Evolutionary conservation across 495 filamentous ascomycete species (phyloP), one percentile per base, ranked within the genome.

Genomic region (Neurospora discreta): DNA sequence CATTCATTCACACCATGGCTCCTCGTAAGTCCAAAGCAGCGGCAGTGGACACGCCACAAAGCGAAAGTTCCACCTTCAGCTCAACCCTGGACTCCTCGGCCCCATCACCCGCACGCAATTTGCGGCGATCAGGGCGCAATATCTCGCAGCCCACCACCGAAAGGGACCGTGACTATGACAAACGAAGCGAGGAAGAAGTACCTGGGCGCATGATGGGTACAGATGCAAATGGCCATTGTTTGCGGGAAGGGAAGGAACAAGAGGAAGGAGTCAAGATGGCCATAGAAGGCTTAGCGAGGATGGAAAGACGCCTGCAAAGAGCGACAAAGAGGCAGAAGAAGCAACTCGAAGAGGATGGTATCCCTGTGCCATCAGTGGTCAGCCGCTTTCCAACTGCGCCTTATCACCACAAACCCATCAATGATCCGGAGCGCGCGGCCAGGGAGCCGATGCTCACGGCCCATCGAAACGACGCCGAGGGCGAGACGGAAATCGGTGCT

Each of bases 291-390:
- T 72, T 81, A 18, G 78, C 70, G 2, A 65, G 73, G 43, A 80
- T 79, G 77, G 78, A 81, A 52, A 74, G 74, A 11, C 73, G 74
- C 15, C 69, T 80, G 7, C 70, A 71, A 43, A 44, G 60, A 9
- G 76, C 74, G 9, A 79, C 77, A 13, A 79, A 79, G 65, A 68
- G 72, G 18, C 77, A 80, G 68, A 80, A 81, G 70, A 58, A 73
- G 30, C 75, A 78, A 60, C 65, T 81, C 18, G 75, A 77, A n/a
- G 73, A 77, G 42, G 70, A 65, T 26, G n/a, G 40, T 15, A 33
- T 65, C 46, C 16, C 42, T 43, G 42, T 23, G 3, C 44, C 67
- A n/a, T 33, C 41, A 30, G n/a, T 2, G 1, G 68, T 42, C 39
- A 13, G 15, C 18, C 52, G 44, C 30, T 20, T 20, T 7, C 39